These are phyloP conservation scores for Chaetomium globosum DNA, from an alignment of 2,329 filamentous ascomycete species.

Conservation along the genomic window DNA sequence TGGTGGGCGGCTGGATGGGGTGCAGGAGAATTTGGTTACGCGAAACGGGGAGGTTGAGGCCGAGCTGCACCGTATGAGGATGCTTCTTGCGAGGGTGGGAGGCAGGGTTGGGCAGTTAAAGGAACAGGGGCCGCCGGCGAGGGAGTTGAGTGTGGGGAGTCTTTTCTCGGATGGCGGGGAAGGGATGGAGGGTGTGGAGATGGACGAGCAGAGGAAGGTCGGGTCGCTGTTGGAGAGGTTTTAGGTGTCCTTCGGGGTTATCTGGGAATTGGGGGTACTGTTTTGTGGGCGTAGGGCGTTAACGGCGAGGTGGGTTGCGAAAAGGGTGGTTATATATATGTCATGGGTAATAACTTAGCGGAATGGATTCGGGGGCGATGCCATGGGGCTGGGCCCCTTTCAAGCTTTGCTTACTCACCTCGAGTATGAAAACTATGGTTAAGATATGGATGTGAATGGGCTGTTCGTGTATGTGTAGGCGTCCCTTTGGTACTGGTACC, in stretches of 20 bases:
- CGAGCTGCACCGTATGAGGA: slow-evolving; percentile 68
- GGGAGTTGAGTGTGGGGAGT: slow-evolving; percentile 19
- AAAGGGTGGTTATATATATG: too few relatives aligned
- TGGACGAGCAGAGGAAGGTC: slow-evolving; percentile 49
- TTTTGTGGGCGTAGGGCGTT: background rate
- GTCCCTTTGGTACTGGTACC: slow-evolving; percentile 5
- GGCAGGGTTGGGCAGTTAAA: slow-evolving; percentile 49
- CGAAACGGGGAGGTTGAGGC: slow-evolving; percentile 65
- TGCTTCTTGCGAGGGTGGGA: slow-evolving; percentile 62
- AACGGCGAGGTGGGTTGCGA: background rate
- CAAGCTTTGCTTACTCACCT: too few relatives aligned
- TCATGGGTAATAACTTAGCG: too few relatives aligned
- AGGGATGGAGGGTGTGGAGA: slow-evolving; percentile 44
- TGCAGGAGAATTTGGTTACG: slow-evolving; percentile 69
- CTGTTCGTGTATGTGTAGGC: background rate
- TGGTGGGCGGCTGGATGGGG: slow-evolving; percentile 40
- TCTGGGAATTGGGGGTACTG: background rate
- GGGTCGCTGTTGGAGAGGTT: slow-evolving; percentile 38
- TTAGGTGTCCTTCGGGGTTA: background rate
- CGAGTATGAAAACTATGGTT: too few relatives aligned
- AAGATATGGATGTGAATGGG: too few relatives aligned
- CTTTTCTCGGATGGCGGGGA: slow-evolving; percentile 30
- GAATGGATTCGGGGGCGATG: too few relatives aligned
- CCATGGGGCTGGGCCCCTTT: too few relatives aligned
- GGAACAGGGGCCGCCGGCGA: slow-evolving; percentile 6